These are phyloP conservation scores for Diaporthe aspalathi DNA, from an alignment of 2,329 filamentous ascomycete species.

Conservation along the genomic window DNA sequence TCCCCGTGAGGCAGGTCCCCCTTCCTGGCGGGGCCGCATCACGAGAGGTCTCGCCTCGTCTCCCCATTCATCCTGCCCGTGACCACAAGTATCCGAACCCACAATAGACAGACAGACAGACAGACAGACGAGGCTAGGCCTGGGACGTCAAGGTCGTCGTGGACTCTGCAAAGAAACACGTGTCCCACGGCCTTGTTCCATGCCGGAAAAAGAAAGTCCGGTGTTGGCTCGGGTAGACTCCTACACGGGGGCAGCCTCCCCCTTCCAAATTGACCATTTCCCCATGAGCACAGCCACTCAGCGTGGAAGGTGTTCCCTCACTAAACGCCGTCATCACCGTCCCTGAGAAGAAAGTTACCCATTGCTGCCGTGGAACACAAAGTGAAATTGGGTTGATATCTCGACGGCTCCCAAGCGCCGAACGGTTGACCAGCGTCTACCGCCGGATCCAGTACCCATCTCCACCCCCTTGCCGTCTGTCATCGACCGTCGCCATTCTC, in stretches of 20 bases:
- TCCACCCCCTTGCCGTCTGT: not conserved
- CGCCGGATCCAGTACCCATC: not conserved
- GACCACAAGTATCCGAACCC: constrained; percentile 1
- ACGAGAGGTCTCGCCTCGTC: not conserved
- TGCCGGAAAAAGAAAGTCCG: not conserved
- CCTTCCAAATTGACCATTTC: not conserved
- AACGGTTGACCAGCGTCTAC: not conserved
- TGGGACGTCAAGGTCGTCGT: not conserved
- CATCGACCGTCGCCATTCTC: not conserved
- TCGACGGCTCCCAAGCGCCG: not conserved
- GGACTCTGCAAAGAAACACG: not conserved
- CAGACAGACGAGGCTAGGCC: not conserved
- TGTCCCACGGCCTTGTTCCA: not conserved
- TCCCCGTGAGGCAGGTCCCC: constrained; percentile 9
- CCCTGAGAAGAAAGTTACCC: not conserved
- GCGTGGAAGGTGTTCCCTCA: not conserved
- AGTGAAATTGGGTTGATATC: not conserved
- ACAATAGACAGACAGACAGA: not conserved
- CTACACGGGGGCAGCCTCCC: not conserved
- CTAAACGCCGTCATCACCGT: not conserved
- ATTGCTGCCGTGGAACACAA: not conserved
- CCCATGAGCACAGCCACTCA: not conserved
- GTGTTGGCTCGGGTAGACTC: not conserved
- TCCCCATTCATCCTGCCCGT: not conserved
- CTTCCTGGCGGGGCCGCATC: constrained; percentile 8